phyloP scores from a whole-genome alignment of 768 basidiomycete species.

The Suillus subluteus region DNA sequence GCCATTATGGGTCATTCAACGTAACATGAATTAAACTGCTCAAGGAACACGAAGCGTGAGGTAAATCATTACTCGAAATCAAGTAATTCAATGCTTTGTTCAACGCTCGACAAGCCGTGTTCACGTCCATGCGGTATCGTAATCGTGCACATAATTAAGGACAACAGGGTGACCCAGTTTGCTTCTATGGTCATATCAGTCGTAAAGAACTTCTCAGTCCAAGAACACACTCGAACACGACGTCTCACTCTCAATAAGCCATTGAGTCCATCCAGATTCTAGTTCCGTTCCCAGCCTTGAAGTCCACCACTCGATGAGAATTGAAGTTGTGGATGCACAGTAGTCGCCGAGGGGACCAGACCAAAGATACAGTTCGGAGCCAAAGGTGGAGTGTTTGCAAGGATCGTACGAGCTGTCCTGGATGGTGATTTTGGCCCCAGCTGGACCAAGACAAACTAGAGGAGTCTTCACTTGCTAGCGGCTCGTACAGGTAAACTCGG shows the following conservation, averaged over 20 bases:
- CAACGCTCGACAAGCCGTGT: neutral
- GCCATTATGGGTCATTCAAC: neutral
- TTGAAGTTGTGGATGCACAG: conserved; percentile 1
- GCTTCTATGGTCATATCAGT: neutral
- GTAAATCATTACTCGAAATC: neutral
- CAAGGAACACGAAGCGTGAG: neutral
- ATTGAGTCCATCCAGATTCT: too few relatives aligned
- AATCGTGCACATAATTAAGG: neutral
- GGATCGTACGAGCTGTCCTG: neutral
- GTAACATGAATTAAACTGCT: neutral
- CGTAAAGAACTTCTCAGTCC: neutral
- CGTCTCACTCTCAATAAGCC: neutral
- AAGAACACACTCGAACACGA: neutral
- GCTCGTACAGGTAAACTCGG: neutral
- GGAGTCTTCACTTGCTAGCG: neutral
- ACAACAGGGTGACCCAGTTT: neutral
- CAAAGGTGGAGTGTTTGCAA: neutral
- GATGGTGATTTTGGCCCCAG: neutral
- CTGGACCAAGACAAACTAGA: neutral
- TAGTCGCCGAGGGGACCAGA: neutral
- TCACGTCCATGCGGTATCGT: neutral
- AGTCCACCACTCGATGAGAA: neutral
- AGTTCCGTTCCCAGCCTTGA: neutral
- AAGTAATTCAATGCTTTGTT: neutral
- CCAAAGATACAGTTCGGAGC: neutral